phyloP scores from a whole-genome alignment of 2,329 filamentous ascomycete genomes.

The Sporothrix pseudoabietina region DNA sequence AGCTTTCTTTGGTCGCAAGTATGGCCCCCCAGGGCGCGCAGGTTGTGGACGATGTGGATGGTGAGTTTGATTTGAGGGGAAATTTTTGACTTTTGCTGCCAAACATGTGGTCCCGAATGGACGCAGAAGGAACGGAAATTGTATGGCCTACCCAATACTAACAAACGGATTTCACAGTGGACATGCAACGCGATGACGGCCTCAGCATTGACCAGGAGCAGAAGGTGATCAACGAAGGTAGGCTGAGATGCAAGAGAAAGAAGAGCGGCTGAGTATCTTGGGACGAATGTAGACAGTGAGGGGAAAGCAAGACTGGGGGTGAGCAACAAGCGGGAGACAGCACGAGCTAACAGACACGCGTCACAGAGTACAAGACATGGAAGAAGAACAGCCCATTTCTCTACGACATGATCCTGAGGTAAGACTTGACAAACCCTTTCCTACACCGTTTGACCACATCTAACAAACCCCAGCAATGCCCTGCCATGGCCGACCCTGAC shows the following conservation, averaged over 20 bases:
- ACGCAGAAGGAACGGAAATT: background rate
- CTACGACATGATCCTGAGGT: slow-evolving; percentile 95
- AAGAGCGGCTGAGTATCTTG: background rate
- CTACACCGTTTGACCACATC: background rate
- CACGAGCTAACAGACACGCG: background rate
- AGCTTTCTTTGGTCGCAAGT: background rate
- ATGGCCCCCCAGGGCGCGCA: slow-evolving; percentile 51
- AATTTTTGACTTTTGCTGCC: background rate
- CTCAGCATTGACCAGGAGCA: slow-evolving; percentile 65
- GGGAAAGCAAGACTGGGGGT: background rate
- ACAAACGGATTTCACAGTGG: slow-evolving; percentile 42
- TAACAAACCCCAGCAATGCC: slow-evolving; percentile 64
- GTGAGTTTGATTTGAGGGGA: slow-evolving; percentile 39
- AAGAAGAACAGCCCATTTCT: slow-evolving; percentile 99
- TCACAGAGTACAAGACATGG: slow-evolving; percentile 96
- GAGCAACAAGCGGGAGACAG: background rate
- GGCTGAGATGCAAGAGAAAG: slow-evolving; percentile 31
- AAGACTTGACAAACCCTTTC: background rate
- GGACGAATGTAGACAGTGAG: background rate
- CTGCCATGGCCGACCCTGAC: slow-evolving; percentile 97
- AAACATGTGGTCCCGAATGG: background rate
- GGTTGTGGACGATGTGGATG: slow-evolving; percentile 54
- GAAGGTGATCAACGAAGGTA: slow-evolving; percentile 91
- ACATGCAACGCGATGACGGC: slow-evolving; percentile 66
- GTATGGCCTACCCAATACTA: background rate